These are phyloP conservation scores for Dictyostelium intermedium DNA, from an alignment of 78 protist genomes.

Conservation along the genomic window DNA sequence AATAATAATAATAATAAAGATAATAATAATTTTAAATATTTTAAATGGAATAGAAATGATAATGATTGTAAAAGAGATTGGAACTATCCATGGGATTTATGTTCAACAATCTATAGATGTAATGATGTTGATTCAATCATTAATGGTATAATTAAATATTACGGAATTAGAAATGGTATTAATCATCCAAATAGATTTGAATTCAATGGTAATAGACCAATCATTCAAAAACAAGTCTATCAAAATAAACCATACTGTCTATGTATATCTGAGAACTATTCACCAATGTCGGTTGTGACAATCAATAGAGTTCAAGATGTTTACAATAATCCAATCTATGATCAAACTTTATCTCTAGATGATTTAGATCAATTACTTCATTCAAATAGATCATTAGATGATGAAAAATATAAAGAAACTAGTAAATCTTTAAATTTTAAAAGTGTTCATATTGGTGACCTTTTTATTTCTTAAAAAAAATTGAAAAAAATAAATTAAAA, in stretches of 20 bases:
- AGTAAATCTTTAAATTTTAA: background rate
- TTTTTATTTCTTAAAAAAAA: background rate
- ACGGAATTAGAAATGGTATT: conserved; percentile 57
- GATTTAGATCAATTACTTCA: conserved; percentile 13
- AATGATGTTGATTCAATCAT: background rate
- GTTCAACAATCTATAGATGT: conserved; percentile 45
- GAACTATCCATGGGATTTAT: conserved; percentile 77
- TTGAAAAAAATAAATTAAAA: background rate
- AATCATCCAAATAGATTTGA: conserved; percentile 74
- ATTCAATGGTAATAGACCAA: conserved; percentile 41
- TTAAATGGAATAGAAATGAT: conserved; percentile 35
- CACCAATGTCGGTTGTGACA: conserved; percentile 68
- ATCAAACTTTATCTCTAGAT: background rate
- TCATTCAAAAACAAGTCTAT: conserved; percentile 36
- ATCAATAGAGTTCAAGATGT: conserved; percentile 77
- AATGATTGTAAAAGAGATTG: conserved; percentile 48
- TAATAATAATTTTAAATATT: background rate
- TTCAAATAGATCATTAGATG: background rate
- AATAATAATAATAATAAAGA: no score
- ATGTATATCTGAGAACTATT: background rate
- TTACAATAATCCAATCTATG: conserved; percentile 27
- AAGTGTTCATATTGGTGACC: conserved; percentile 67
- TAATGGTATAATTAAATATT: conserved; percentile 24
- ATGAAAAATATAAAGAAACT: background rate
- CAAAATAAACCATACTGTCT: conserved; percentile 1